These are phyloP conservation scores for Neofusicoccum parvum DNA, from an alignment of 2,329 filamentous ascomycete genomes.

Conservation along the genomic window DNA sequence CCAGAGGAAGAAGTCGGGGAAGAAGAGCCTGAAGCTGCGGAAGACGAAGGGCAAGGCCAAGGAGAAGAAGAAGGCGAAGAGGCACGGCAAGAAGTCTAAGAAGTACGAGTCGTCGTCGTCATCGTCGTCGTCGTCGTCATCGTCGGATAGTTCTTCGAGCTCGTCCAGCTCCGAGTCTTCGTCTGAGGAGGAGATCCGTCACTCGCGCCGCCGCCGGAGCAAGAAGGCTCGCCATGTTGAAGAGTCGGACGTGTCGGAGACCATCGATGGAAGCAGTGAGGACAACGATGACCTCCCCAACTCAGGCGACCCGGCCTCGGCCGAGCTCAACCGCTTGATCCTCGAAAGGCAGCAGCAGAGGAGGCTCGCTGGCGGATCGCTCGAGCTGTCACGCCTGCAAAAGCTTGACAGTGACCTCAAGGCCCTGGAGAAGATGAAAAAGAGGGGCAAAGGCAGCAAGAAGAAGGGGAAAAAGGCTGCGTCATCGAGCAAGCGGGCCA, in stretches of 20 bases:
- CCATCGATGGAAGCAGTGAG: background rate
- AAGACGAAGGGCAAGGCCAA: constrained; percentile 32
- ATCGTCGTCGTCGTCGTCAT: constrained; percentile 30
- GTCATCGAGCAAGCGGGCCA: constrained; percentile 37
- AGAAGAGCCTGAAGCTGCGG: constrained; percentile 33
- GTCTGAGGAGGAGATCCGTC: constrained; percentile 19
- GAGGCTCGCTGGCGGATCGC: background rate
- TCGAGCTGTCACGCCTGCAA: background rate
- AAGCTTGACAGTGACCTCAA: background rate
- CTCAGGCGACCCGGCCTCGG: background rate
- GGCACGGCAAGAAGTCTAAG: constrained; percentile 31
- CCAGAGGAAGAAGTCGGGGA: constrained; percentile 24
- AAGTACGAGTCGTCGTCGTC: constrained; percentile 28
- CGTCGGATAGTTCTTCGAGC: constrained; percentile 28
- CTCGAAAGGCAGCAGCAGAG: constrained; percentile 1
- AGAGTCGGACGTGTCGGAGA: constrained; percentile 18
- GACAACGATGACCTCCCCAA: background rate
- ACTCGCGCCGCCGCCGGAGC: constrained; percentile 17
- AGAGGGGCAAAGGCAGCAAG: constrained; percentile 21
- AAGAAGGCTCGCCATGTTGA: constrained; percentile 20
- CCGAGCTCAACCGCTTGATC: constrained; percentile 20
- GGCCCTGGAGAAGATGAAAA: constrained; percentile 5
- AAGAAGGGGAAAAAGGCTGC: constrained; percentile 26
- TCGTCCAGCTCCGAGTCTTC: constrained; percentile 18
- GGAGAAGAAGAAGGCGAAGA: constrained; percentile 24